phyloP scores from a whole-genome alignment of 163 green algal species.

The Prototheca wickerhamii region DNA sequence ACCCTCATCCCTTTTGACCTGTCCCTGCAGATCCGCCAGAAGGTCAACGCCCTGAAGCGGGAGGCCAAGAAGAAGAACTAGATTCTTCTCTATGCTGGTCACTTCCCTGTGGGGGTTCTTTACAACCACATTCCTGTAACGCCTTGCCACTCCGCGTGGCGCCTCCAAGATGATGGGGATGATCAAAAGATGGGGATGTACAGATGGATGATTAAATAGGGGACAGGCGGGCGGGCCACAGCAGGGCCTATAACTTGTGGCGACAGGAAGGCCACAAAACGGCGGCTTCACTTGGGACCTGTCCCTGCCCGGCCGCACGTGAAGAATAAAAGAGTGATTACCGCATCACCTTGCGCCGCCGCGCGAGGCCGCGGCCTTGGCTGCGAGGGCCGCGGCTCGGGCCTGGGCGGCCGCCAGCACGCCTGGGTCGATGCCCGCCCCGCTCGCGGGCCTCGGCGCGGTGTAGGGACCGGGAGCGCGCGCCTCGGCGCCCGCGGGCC shows the following conservation, averaged over 20 bases:
- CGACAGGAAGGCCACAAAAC: too few relatives aligned
- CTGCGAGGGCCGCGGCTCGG: neutral
- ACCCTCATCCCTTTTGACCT: neutral
- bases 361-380: neutral
- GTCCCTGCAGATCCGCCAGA: slow-evolving; percentile 5
- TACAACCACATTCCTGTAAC: neutral
- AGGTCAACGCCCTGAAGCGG: slow-evolving; percentile 34
- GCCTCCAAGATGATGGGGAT: neutral
- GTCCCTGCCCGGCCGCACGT: too few relatives aligned
- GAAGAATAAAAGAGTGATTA: too few relatives aligned
- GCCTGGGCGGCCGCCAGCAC: neutral
- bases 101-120: too few relatives aligned
- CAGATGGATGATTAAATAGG: too few relatives aligned
- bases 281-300: too few relatives aligned
- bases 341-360: too few relatives aligned
- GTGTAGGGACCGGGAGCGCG: too few relatives aligned
- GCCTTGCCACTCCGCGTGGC: neutral
- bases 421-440: neutral
- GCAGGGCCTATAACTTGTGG: too few relatives aligned
- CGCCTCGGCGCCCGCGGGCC: neutral
- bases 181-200: neutral
- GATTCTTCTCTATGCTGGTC: neutral
- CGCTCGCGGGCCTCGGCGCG: too few relatives aligned
- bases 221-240: too few relatives aligned
- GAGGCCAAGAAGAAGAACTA: slow-evolving; percentile 8